phyloP scores from a whole-genome alignment of 2,329 filamentous ascomycete species.

The Ceratocystis albifundus region DNA sequence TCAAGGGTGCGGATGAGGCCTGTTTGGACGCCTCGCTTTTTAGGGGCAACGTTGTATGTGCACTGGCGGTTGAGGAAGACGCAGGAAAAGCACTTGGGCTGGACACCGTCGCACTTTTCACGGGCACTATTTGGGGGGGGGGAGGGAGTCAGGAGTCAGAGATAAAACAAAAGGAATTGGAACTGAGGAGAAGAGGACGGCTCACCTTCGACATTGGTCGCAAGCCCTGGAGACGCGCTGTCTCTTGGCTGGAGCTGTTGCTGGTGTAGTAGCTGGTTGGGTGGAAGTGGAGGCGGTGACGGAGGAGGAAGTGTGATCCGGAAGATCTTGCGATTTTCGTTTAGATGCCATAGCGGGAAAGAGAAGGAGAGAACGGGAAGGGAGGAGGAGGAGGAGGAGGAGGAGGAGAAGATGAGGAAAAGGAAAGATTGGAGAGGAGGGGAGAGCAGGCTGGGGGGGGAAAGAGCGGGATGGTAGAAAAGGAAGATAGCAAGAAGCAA shows the following conservation, averaged over 20 bases:
- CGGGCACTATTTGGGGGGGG: slow-evolving; percentile 37
- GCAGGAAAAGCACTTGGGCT: slow-evolving; percentile 57
- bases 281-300: slow-evolving; percentile 24
- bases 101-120: slow-evolving; percentile 61
- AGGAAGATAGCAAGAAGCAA: slow-evolving; percentile 6
- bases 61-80: slow-evolving; percentile 51
- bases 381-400: background rate
- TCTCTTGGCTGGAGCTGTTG: slow-evolving; percentile 38
- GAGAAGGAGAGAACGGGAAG: background rate
- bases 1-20: slow-evolving; percentile 68
- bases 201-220: slow-evolving; percentile 48
- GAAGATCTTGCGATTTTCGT: slow-evolving; percentile 29
- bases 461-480: background rate
- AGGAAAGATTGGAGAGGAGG: background rate
- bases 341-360: slow-evolving; percentile 32
- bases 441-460: background rate
- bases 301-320: slow-evolving; percentile 24
- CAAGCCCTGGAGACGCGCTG: slow-evolving; percentile 58
- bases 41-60: slow-evolving; percentile 60
- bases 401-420: background rate
- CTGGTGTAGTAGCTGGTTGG: slow-evolving; percentile 25
- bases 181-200: background rate
- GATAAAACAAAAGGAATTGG: background rate
- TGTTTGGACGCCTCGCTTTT: slow-evolving; percentile 68
- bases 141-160: background rate